phyloP scores from a whole-genome alignment of 345 rosid genomes.

The Hirschfeldia incana region DNA sequence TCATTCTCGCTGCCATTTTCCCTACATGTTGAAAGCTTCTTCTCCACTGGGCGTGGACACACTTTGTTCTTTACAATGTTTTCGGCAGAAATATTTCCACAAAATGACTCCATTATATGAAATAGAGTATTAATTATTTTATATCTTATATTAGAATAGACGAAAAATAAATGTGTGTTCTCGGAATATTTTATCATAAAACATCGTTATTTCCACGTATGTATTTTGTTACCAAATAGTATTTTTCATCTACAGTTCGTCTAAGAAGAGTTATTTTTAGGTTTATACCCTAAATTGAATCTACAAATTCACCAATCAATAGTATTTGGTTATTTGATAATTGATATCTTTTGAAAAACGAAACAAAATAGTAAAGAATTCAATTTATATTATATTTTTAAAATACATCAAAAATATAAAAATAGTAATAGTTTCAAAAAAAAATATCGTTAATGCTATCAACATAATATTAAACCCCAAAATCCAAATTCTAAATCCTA shows the following conservation, averaged over 20 bases:
- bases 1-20: not conserved
- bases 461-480: too few species aligned
- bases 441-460: too few species aligned
- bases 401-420: too few species aligned
- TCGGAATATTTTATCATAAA: not conserved
- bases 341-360: too few species aligned
- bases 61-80: not conserved
- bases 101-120: not conserved
- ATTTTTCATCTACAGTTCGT: not conserved
- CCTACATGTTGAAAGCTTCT: not conserved
- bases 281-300: too few species aligned
- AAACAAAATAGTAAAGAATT: too few species aligned
- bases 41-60: not conserved
- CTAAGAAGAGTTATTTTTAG: not conserved
- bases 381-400: too few species aligned
- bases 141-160: not conserved
- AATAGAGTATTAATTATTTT: not conserved
- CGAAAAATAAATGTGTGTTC: not conserved
- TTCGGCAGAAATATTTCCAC: not conserved
- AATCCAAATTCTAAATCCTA: too few species aligned
- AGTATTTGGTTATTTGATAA: too few species aligned
- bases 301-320: too few species aligned
- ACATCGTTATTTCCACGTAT: not conserved
- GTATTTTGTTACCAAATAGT: not conserved
- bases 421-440: too few species aligned